Evolutionary conservation across 306 rosid species (phyloP), one percentile per base, ranked within the genome.

Genomic region (Dryas alaskensis): DNA sequence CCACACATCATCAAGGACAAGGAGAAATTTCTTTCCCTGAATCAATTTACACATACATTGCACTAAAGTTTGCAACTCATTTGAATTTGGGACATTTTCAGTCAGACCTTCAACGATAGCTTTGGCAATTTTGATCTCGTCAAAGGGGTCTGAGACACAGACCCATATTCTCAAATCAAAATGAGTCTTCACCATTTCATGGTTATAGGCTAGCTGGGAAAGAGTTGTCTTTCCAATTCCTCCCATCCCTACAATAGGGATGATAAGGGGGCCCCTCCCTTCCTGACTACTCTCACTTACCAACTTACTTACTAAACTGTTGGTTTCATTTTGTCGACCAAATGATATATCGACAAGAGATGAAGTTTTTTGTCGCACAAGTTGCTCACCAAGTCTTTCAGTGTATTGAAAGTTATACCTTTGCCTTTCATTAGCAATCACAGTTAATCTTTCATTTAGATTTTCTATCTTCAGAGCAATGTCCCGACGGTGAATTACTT

Each of bases 1-100:
- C 81, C 76, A 77, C 1, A 77, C 81, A 59, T 77, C 81, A 11
- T 77, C 76, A 50, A 70, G 25, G 13, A 77, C 81, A 5, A 77
- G 76, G 4, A 77, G 50, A 11, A 60, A 69, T 6, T 10, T 69
- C 44, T 45, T 43, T 0, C 16, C 67, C 39, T 16, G 4, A 6
- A 62, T 14, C 9, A 42, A 49, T 6, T 19, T 10, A 12, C 4
- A 0, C 4, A 70, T 67, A 4, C 43, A 0, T 0, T 0, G 1
- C 4, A 0, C 0, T 0, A 76, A 17, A 0, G 50, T 1, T 14
- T 76, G 7, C 7, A 67, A 58, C 45, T 1, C 27, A 39, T 6
- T 11, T 5, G 57, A 16, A 3, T 1, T 27, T 7, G 37, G 12
- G 6, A 4, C 2, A 17, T 10, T 17, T 6, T 0, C 13, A 43